Base-by-base conservation (phyloP, 495 filamentous ascomycete genomes). In the Chaetomium tenue region DNA sequence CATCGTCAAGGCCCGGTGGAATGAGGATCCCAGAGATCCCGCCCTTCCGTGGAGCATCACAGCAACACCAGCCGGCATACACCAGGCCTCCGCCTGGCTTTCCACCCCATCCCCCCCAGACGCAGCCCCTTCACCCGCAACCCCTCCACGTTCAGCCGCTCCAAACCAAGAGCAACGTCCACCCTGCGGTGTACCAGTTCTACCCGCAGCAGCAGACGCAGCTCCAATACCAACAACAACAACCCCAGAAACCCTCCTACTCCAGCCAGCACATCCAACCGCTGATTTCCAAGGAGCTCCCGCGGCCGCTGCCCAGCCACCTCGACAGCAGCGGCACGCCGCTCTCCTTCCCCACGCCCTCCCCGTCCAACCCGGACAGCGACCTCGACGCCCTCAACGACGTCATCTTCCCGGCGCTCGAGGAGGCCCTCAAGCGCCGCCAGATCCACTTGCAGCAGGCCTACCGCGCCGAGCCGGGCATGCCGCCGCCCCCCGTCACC, bases 381-480 rank as follows among this genome's bases (percentile, higher is more conserved):
- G 80, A 83, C 52, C 75, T 82, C 4, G 81, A 82, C 59, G 89
- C 91, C 11, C 82, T 96, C 0, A 87, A 86, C 71, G 85, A 90
- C 63, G 92, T 98, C 51, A 88, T 98, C 58, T 83, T 97, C 56
- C 94, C 94, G 2, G 95, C 94, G 7, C 84, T 98, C 7, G 88
- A 92, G 73, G 89, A 92, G 61, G 93, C 94, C 6, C 85, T 98
- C 42, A 86, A 88, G 66, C 88, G 94, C 40, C 88, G 94, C 50
- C 85, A 88, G 66, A 84, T 86, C 64, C 79, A 83, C 30, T 76
- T 91, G 30, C 84, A 88, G 71, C 80, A 84, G 69, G 67, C 79
- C 18, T 79, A 80, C 65, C 77, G 81, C 23, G 74, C 73, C 64
- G 66, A 79, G 63, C 63, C 58, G 64, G 80, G 63, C 52, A 64